Base-by-base conservation (phyloP, 2,329 filamentous ascomycete genomes). In the Drechslerella coelobrocha region DNA sequence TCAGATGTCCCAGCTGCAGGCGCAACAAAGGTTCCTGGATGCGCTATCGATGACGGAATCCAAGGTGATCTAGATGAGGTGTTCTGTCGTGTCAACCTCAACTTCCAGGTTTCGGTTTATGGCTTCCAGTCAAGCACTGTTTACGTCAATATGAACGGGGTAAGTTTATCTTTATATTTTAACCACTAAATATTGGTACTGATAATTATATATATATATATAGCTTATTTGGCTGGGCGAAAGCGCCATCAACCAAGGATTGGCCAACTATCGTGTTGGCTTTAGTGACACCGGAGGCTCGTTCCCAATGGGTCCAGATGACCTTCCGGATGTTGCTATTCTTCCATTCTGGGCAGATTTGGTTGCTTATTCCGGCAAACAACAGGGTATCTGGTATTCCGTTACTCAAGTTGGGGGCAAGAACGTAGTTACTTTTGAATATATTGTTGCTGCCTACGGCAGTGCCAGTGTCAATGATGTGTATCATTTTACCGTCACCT, bases 281-380 rank as follows among this genome's bases (percentile, higher is more conserved):
- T 45, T 63, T 7, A 48, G 17, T 17, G 65, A 71, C 26, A 43
- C n/a, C 31, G 66, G 66, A 19, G 59, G 47, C 26, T 21, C 17
- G n/a, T 52, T 63, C 24, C 66, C 66, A 14, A 39, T 63, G 10
- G 53, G 41, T 9, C 23, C 53, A 0, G 47, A 63, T 8, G 39
- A 52, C 7, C 66, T 71, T 17, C 66, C 66, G 17, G 59, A 71
- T 45, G 39, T 71, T 29, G 59, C 66, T 6, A 59, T 71, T 27
- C 66, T 71, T 43, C 59, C 66, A 26, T 71, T 63, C 48, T 71
- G 66, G 66, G 27, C 59, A 0, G 66, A 71, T 27, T 27, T 71
- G 1, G 51, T 54, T 8, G 19, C 63, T 47, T 60, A 63, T 9
- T 53, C 24, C 2, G 59, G 59, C 19, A 14, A 41, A 4, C 37